These are phyloP conservation scores for Solanum commersonii DNA, from an alignment of 257 asterid species.

Conservation along the genomic window DNA sequence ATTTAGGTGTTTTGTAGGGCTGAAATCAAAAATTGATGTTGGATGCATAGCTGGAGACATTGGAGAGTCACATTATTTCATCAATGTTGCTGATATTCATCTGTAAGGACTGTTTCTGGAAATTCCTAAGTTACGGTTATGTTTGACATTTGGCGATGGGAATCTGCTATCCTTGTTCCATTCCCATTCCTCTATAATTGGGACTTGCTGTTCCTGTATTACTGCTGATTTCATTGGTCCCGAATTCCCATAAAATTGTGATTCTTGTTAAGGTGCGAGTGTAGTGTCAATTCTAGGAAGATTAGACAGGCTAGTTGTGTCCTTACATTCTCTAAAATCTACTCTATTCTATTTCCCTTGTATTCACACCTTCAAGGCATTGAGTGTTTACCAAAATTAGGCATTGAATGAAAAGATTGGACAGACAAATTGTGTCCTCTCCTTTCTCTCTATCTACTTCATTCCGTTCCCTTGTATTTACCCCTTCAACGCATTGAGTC, in stretches of 20 bases:
- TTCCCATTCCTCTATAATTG: neutral
- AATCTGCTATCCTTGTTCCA: neutral
- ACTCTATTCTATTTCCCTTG: neutral
- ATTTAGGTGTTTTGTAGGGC: conserved; percentile 40
- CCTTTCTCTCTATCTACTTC: neutral
- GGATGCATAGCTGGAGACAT: conserved; percentile 61
- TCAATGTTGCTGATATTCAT: conserved; percentile 87
- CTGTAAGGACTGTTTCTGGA: conserved; percentile 40
- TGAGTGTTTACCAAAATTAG: neutral
- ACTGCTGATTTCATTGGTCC: neutral
- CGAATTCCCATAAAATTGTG: neutral
- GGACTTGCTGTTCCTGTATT: neutral
- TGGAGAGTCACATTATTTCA: conserved; percentile 61
- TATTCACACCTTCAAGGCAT: neutral
- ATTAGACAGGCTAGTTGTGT: neutral
- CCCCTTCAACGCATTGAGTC: neutral
- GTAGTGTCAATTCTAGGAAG: neutral
- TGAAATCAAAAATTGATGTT: conserved; percentile 54
- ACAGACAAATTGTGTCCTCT: neutral
- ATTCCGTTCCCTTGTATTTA: neutral
- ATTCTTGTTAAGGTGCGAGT: neutral
- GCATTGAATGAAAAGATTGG: neutral
- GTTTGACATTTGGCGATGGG: neutral
- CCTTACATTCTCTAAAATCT: neutral
- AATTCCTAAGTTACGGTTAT: neutral